Evolutionary conservation across 208 protist genomes (phyloP).

Genomic region (Phytomonas francai): DNA sequence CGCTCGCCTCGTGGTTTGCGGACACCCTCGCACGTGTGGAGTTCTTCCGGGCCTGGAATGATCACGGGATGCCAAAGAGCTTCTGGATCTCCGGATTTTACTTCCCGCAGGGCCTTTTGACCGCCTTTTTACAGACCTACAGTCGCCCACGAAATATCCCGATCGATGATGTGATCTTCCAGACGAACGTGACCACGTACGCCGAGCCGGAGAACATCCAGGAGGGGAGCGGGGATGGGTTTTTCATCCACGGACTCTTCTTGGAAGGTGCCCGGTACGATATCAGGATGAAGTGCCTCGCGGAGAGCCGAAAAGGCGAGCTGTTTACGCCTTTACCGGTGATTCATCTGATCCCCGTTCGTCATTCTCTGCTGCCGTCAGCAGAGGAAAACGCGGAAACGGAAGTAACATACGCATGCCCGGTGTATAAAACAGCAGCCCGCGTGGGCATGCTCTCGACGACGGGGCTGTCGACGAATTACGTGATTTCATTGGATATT

Average conservation of each 20-base stretch:
- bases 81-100: slow-evolving; percentile 98
- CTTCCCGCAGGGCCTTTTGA: slow-evolving; percentile 96
- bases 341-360: slow-evolving; percentile 86
- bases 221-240: slow-evolving; percentile 48
- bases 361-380: background rate
- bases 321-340: slow-evolving; percentile 84
- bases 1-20: slow-evolving; percentile 93
- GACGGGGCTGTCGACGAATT: slow-evolving; percentile 90
- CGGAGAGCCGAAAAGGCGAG: slow-evolving; percentile 79
- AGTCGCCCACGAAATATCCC: slow-evolving; percentile 81
- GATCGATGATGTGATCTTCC: slow-evolving; percentile 89
- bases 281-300: slow-evolving; percentile 24
- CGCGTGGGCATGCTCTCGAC: slow-evolving; percentile 87
- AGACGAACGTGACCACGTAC: slow-evolving; percentile 73
- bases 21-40: slow-evolving; percentile 89
- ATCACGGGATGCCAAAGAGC: slow-evolving; percentile 82
- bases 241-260: slow-evolving; percentile 91
- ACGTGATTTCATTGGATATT: slow-evolving; percentile 85
- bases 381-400: background rate
- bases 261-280: slow-evolving; percentile 86
- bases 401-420: slow-evolving; percentile 65
- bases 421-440: slow-evolving; percentile 91
- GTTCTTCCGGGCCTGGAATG: slow-evolving; percentile 94
- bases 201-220: slow-evolving; percentile 68
- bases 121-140: slow-evolving; percentile 89